A percentile compares a stretch with the other conserved stretches of the same genome.
Conservation (phyloP, 805 yeast species). For the Candida quercuum region DNA sequence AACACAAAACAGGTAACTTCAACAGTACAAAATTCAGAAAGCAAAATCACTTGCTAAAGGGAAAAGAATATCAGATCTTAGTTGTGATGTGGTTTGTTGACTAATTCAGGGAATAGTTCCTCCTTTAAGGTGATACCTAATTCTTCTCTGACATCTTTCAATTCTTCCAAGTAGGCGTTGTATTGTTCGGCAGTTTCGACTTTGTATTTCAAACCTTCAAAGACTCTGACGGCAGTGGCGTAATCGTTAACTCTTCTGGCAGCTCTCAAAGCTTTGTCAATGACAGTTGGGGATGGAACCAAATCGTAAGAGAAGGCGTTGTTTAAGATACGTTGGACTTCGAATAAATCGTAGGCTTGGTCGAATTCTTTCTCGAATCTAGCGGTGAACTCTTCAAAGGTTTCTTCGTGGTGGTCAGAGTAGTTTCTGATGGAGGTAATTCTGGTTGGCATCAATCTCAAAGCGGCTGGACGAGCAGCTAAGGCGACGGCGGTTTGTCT, state of each 20-base stretch:
- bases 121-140: conserved; percentile 92
- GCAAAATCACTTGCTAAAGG: not conserved
- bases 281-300: conserved; percentile 95
- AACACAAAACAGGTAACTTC: not conserved
- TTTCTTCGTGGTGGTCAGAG: conserved; percentile 82
- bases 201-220: conserved; percentile 94
- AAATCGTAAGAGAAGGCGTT: conserved; percentile 97
- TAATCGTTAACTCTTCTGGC: conserved; percentile 98
- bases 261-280: conserved; percentile 93
- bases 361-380: conserved; percentile 96
- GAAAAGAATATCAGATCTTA: too few relatives aligned
- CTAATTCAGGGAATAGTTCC: conserved; percentile 57
- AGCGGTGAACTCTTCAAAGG: conserved; percentile 87
- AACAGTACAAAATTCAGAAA: not conserved
- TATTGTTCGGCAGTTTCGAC: conserved; percentile 93
- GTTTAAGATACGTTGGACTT: conserved; percentile 91
- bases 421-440: conserved; percentile 51
- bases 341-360: conserved; percentile 82
- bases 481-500: conserved; percentile 13
- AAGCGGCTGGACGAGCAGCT: conserved; percentile 13
- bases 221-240: conserved; percentile 97
- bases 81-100: conserved; percentile 19
- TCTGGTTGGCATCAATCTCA: conserved; percentile 12
- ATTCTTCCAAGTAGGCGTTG: conserved; percentile 92
- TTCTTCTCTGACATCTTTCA: conserved; percentile 86